These are phyloP conservation scores for Elsinoe ampelina DNA, from an alignment of 2,329 filamentous ascomycete species.

Conservation along the genomic window DNA sequence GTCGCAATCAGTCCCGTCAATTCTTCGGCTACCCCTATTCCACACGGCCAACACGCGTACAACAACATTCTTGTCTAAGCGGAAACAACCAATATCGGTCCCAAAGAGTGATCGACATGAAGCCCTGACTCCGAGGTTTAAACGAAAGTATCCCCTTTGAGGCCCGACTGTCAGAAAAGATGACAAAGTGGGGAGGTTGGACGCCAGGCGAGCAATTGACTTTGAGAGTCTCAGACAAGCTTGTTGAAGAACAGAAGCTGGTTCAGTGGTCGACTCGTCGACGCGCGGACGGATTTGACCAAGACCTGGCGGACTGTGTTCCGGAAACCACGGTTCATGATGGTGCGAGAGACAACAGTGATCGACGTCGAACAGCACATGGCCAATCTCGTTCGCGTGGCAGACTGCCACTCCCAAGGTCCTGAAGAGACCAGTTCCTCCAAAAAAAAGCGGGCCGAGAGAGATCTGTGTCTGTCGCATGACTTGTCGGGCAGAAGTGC, in stretches of 20 bases:
- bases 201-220: slow-evolving; percentile 6
- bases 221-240: background rate
- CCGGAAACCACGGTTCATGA: slow-evolving; percentile 12
- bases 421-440: background rate
- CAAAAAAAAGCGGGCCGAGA: background rate
- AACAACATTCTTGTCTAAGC: background rate
- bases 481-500: background rate
- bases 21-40: background rate
- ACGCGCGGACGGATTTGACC: background rate
- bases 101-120: background rate
- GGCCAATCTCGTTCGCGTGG: slow-evolving; percentile 11
- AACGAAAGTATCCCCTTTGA: background rate
- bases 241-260: background rate
- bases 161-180: background rate
- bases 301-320: slow-evolving; percentile 9
- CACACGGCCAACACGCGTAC: background rate
- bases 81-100: background rate
- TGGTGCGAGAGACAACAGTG: slow-evolving; percentile 9
- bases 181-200: background rate
- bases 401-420: background rate
- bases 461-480: slow-evolving; percentile 2
- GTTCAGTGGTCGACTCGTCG: slow-evolving; percentile 5
- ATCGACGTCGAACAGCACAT: slow-evolving; percentile 12
- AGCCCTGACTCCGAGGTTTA: slow-evolving; percentile 8
- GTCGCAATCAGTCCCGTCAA: background rate